These are phyloP conservation scores for Monotropa hypopitys DNA, from an alignment of 179 eudicot species.

Conservation along the genomic window DNA sequence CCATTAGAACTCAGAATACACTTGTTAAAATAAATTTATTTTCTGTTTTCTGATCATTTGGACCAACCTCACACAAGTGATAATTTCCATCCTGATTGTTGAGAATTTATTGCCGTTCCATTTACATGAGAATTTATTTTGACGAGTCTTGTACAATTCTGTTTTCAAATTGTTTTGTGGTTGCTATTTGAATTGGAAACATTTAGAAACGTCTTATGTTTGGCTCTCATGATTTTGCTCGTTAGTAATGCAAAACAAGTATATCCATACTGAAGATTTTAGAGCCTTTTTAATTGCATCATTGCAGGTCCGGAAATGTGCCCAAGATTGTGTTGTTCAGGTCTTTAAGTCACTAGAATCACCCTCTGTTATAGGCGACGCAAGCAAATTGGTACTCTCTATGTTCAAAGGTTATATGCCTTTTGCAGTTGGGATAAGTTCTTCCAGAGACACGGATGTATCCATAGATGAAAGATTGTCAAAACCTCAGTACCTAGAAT, in stretches of 20 bases:
- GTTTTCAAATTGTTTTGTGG: background rate
- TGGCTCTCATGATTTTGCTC: background rate
- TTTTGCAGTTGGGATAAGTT: conserved; percentile 27
- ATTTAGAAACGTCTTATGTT: background rate
- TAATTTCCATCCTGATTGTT: background rate
- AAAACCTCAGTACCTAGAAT: conserved; percentile 45
- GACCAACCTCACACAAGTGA: background rate
- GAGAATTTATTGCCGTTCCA: background rate
- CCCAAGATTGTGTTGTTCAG: conserved; percentile 51
- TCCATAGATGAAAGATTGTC: conserved; percentile 20
- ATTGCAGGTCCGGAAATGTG: conserved; percentile 79
- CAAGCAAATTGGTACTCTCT: conserved; percentile 42
- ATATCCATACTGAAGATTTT: background rate
- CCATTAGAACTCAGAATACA: background rate
- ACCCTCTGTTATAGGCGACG: conserved; percentile 30
- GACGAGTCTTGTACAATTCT: background rate
- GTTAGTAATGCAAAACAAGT: background rate
- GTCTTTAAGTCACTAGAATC: conserved; percentile 43
- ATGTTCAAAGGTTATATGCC: conserved; percentile 44
- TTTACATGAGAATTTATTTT: background rate
- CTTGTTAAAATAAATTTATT: too few relatives aligned
- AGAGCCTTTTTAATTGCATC: background rate
- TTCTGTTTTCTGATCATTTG: too few relatives aligned
- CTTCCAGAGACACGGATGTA: conserved; percentile 17
- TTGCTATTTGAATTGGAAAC: background rate